These are phyloP conservation scores for Brachypodium distachyon DNA, from an alignment of 202 grass and related monocot species.

Conservation along the genomic window DNA sequence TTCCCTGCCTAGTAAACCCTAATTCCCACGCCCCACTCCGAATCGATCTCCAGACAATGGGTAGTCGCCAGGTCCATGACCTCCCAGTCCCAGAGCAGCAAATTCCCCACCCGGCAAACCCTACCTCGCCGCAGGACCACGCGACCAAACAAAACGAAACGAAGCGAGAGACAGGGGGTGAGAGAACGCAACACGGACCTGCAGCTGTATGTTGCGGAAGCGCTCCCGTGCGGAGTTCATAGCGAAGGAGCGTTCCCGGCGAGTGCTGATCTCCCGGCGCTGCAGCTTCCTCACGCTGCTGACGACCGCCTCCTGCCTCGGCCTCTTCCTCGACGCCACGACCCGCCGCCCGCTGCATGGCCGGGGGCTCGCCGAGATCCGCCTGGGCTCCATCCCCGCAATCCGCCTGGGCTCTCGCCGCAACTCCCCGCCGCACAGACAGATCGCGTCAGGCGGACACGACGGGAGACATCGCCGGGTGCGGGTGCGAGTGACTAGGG, in stretches of 20 bases:
- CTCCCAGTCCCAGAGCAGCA: neutral
- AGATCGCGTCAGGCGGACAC: neutral
- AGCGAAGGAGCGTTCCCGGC: conserved; percentile 51
- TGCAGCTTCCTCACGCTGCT: conserved; percentile 83
- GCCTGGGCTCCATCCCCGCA: conserved; percentile 64
- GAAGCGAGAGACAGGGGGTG: neutral
- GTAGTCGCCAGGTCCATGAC: neutral
- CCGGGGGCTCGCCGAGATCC: conserved; percentile 69
- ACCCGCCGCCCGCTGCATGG: conserved; percentile 71
- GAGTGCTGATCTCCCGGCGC: conserved; percentile 81
- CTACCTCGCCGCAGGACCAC: neutral
- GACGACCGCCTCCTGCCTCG: conserved; percentile 33
- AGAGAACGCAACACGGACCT: conserved; percentile 20
- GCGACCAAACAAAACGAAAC: neutral
- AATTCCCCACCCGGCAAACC: neutral
- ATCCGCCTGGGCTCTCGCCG: no score
- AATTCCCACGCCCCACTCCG: neutral
- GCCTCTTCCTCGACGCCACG: conserved; percentile 72
- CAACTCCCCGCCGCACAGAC: neutral
- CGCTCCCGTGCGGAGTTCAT: conserved; percentile 74
- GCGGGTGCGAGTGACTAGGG: no score
- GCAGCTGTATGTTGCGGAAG: conserved; percentile 84
- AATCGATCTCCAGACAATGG: neutral
- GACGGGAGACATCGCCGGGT: neutral
- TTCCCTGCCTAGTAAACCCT: neutral